phyloP scores from a whole-genome alignment of 257 asterid genomes.

The Przewalskia tangutica region DNA sequence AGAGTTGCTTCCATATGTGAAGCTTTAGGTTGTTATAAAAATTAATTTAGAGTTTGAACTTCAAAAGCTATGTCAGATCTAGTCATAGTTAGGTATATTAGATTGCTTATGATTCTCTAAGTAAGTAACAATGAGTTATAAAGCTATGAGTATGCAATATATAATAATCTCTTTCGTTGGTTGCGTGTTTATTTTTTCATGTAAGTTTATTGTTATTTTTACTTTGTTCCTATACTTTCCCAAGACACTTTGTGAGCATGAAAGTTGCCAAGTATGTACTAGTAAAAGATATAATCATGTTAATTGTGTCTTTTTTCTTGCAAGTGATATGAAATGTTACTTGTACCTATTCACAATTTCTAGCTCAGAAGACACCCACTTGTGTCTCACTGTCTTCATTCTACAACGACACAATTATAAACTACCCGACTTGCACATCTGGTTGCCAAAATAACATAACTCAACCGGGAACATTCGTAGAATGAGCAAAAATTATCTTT shows the following conservation, averaged over 20 bases:
- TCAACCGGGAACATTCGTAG: constrained; percentile 19
- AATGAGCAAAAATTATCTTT: constrained; percentile 14
- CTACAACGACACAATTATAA: constrained; percentile 20
- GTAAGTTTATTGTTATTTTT: too few species aligned
- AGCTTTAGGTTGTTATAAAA: too few species aligned
- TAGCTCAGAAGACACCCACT: constrained; percentile 33
- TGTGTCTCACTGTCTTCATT: constrained; percentile 46
- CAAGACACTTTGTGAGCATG: neutral
- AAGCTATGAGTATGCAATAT: too few species aligned
- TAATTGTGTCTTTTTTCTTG: neutral
- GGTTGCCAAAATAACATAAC: constrained; percentile 21
- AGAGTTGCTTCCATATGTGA: too few species aligned
- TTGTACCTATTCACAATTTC: constrained; percentile 41
- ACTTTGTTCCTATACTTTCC: too few species aligned
- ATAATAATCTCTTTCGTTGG: too few species aligned
- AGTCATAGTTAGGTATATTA: too few species aligned
- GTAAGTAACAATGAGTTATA: too few species aligned
- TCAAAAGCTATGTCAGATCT: too few species aligned
- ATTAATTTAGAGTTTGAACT: too few species aligned
- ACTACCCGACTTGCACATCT: constrained; percentile 38
- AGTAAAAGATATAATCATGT: neutral
- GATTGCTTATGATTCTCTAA: too few species aligned
- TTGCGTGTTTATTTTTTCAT: too few species aligned
- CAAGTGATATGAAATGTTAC: constrained; percentile 44
- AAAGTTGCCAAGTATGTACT: neutral